phyloP scores from a whole-genome alignment of 495 filamentous ascomycete genomes.

The Penicillium riverlandense region DNA sequence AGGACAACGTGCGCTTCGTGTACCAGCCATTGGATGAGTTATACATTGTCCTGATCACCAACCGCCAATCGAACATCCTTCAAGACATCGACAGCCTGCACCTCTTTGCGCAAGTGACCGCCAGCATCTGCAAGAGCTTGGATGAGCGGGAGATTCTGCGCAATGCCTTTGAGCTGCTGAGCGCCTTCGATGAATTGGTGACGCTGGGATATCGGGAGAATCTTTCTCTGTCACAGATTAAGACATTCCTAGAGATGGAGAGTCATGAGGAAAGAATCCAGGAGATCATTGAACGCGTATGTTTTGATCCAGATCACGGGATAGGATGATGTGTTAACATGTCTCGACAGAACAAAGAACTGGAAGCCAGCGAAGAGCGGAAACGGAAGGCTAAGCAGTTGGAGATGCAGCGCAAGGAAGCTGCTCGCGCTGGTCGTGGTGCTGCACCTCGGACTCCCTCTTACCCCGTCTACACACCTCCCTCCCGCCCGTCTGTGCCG shows the following conservation, averaged over 20 bases:
- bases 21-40: slow-evolving; percentile 98
- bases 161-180: slow-evolving; percentile 92
- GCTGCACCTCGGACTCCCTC: slow-evolving; percentile 62
- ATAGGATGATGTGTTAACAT: slow-evolving; percentile 10
- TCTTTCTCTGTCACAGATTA: slow-evolving; percentile 88
- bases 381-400: slow-evolving; percentile 97
- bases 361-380: slow-evolving; percentile 94
- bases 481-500: slow-evolving; percentile 59
- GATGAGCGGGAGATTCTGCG: slow-evolving; percentile 91
- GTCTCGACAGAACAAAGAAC: slow-evolving; percentile 77
- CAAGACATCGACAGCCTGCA: slow-evolving; percentile 98
- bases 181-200: slow-evolving; percentile 94
- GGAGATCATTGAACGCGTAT: slow-evolving; percentile 88
- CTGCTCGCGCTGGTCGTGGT: slow-evolving; percentile 51
- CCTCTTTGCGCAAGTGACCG: slow-evolving; percentile 93
- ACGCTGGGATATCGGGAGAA: slow-evolving; percentile 95
- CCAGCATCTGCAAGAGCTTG: slow-evolving; percentile 88
- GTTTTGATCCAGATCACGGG: slow-evolving; percentile 5
- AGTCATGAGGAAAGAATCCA: slow-evolving; percentile 97
- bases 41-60: slow-evolving; percentile 99
- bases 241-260: slow-evolving; percentile 98
- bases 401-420: slow-evolving; percentile 95
- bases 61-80: slow-evolving; percentile 97
- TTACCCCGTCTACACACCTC: slow-evolving; percentile 86
- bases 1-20: slow-evolving; percentile 98